A percentile compares a stretch with the other conserved stretches of the same genome.
Conservation (phyloP, 768 basidiomycete species). For the Mycena indigotica region DNA sequence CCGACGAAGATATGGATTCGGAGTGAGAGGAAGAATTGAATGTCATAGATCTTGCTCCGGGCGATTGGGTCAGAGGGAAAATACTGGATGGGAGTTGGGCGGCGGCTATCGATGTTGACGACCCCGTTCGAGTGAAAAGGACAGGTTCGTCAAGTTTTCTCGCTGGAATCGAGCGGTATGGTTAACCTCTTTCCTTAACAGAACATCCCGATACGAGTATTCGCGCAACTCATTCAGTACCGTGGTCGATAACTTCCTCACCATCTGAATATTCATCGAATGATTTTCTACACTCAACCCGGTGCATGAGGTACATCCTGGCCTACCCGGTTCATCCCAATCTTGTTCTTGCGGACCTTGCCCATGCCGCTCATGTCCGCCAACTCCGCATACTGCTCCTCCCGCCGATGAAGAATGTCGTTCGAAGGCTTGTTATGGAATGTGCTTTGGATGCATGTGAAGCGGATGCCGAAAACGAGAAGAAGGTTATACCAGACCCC, state of each 20-base stretch:
- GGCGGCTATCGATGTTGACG: conserved; percentile 74
- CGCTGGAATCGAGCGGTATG: conserved; percentile 35
- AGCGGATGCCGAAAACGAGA: conserved; percentile 18
- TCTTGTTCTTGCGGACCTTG: conserved; percentile 62
- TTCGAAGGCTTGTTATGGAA: conserved; percentile 66
- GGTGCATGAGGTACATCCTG: conserved; percentile 46
- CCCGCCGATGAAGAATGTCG: conserved; percentile 70
- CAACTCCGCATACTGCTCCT: conserved; percentile 62
- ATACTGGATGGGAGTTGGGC: conserved; percentile 79
- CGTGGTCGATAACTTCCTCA: conserved; percentile 52
- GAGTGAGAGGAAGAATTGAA: conserved; percentile 37
- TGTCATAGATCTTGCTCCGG: conserved; percentile 58
- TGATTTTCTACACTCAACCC: neutral
- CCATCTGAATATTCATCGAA: conserved; percentile 21
- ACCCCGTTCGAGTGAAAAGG: conserved; percentile 42
- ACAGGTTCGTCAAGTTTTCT: conserved; percentile 17
- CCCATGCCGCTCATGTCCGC: conserved; percentile 58
- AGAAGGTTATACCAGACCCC: conserved; percentile 55
- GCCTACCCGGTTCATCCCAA: conserved; percentile 54
- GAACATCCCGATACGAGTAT: conserved; percentile 21
- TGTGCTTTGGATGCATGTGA: conserved; percentile 44
- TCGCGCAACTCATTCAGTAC: conserved; percentile 56
- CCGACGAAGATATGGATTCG: conserved; percentile 40
- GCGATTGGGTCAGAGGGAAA: conserved; percentile 70
- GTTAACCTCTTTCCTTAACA: conserved; percentile 18